Evolutionary conservation across 1,284 basidiomycete species (phyloP).

Genomic region (Papiliotrema fonsecae): DNA sequence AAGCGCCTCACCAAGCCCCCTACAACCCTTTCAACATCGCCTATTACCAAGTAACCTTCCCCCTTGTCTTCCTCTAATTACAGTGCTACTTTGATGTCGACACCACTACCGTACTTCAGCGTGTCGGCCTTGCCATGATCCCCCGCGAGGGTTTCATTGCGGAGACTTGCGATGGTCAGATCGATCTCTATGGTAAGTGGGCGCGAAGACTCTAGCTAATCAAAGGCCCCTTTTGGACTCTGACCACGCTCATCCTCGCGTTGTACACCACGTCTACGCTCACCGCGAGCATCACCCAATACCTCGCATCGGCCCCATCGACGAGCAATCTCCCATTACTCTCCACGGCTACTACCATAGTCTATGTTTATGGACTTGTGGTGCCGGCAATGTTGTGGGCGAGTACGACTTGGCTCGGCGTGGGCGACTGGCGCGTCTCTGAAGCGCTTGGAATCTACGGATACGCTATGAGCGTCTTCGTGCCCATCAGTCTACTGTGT

Average conservation of each 20-base stretch:
- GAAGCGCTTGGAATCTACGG: slow-evolving; percentile 57
- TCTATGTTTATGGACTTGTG: slow-evolving; percentile 78
- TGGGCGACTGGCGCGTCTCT: slow-evolving; percentile 76
- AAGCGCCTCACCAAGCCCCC: slow-evolving; percentile 22
- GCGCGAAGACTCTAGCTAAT: neutral
- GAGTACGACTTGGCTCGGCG: slow-evolving; percentile 71
- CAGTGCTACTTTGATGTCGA: slow-evolving; percentile 52
- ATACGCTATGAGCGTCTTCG: slow-evolving; percentile 48
- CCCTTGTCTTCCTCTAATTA: neutral
- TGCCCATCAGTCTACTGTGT: slow-evolving; percentile 68
- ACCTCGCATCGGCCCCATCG: slow-evolving; percentile 51
- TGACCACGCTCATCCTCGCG: slow-evolving; percentile 83
- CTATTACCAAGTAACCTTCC: slow-evolving; percentile 43
- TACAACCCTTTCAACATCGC: slow-evolving; percentile 49
- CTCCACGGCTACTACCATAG: slow-evolving; percentile 70
- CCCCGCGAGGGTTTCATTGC: slow-evolving; percentile 49
- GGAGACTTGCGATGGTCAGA: slow-evolving; percentile 48
- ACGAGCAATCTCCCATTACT: slow-evolving; percentile 68
- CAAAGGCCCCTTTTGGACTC: slow-evolving; percentile 85
- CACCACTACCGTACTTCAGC: slow-evolving; percentile 46
- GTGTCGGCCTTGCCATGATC: slow-evolving; percentile 48
- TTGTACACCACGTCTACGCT: slow-evolving; percentile 88
- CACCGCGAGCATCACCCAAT: slow-evolving; percentile 72
- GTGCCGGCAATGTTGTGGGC: slow-evolving; percentile 65
- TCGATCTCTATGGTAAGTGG: slow-evolving; percentile 50